Percentiles rank a stretch among this genome's conserved stretches.
These are phyloP conservation scores for Pseudogymnoascus sp. DNA, from an alignment of 2,329 filamentous ascomycete genomes.

Conservation along the genomic window DNA sequence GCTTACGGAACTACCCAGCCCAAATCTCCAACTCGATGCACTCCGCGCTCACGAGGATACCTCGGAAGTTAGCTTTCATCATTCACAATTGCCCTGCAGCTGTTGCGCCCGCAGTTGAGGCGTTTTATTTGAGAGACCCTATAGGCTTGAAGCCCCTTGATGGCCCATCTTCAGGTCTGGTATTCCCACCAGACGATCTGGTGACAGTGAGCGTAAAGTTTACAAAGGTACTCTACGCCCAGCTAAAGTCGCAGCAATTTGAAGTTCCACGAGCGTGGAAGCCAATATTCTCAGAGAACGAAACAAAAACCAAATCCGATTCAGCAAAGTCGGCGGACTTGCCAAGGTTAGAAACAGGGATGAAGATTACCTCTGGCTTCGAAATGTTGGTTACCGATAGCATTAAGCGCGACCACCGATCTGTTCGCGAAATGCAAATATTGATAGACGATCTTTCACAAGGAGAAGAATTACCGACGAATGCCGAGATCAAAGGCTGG, in stretches of 20 bases:
- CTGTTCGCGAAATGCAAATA: constrained; percentile 67
- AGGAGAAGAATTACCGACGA: constrained; percentile 63
- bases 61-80: constrained; percentile 72
- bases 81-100: constrained; percentile 66
- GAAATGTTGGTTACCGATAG: constrained; percentile 72
- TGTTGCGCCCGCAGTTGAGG: constrained; percentile 76
- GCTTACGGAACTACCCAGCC: constrained; percentile 72
- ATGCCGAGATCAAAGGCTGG: constrained; percentile 69
- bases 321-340: constrained; percentile 22
- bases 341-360: constrained; percentile 55
- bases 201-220: constrained; percentile 73
- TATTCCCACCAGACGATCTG: constrained; percentile 70
- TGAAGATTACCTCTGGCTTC: constrained; percentile 85
- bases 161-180: constrained; percentile 42
- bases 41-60: constrained; percentile 62
- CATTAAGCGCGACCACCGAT: constrained; percentile 57
- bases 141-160: constrained; percentile 62
- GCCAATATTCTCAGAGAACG: constrained; percentile 26
- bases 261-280: constrained; percentile 50
- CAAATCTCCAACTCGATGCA: constrained; percentile 72
- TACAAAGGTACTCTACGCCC: constrained; percentile 83
- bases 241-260: constrained; percentile 81
- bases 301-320: constrained; percentile 25
- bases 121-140: constrained; percentile 86
- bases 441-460: constrained; percentile 59